Evolutionary conservation across 306 rosid genomes (phyloP), one percentile per base, ranked within the genome.

Genomic region (Cotoneaster glaucophyllus): DNA sequence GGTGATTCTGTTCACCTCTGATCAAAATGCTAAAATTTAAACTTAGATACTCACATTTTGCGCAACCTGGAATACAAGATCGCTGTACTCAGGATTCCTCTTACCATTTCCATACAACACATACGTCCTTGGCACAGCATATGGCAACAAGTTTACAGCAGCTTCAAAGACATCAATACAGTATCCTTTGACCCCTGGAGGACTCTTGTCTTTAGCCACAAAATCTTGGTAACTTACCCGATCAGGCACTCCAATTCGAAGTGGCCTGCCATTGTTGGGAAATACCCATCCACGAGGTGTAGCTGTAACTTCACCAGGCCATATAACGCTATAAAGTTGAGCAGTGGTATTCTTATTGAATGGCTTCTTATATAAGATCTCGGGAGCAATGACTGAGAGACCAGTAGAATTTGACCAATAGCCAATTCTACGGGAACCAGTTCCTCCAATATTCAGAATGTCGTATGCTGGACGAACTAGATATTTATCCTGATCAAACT

Each of bases 251-350:
- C 79, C 97, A 70, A 93, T 89, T 62, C 88, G 86, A n/a, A 93
- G 88, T 15, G 93, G 92, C 81, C 76, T 87, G 18, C 98, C 98
- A 73, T 91, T 93, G 86, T 91, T 86, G 37, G 98, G 98, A 71
- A 93, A 93, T 29, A 93, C 92, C 98, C 98, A 93, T 70, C 97
- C 98, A 58, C 83, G 82, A n/a, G 98, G 98, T 53, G 0, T 64
- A 22, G 22, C 8, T 31, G 81, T 66, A 28, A 61, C 59, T 79
- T 89, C 96, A n/a, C 97, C 97, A 0, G 98, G 98, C 98, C 98
- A 93, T 87, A 86, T 80, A 53, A 93, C 88, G 76, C 76, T 77
- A 39, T 81, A 73, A 48, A 91, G 88, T 45, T 83, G 87, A 80
- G 53, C 85, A 67, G 85, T 86, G 57, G 67, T 48, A 39, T 85